A percentile compares a stretch with the other conserved stretches of the same genome.
Evolutionary conservation across 2,329 filamentous ascomycete genomes (phyloP).

Genomic region (Juglanconis oblonga): DNA sequence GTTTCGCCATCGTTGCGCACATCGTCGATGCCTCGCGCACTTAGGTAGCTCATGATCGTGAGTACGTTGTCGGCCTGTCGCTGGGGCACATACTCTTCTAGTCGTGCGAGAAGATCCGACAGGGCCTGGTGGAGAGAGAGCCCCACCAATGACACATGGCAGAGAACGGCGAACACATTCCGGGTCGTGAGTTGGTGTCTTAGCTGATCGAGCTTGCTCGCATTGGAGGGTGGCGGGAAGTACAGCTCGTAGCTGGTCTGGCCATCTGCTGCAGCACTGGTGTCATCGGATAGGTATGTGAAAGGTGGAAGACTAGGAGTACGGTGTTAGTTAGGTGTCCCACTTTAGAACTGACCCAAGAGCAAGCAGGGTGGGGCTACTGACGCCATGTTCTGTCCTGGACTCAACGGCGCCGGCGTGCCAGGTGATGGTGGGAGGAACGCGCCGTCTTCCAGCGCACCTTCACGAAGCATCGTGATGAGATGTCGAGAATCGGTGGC

Average conservation of each 20-base stretch:
- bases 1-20: constrained; percentile 57
- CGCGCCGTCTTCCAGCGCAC: constrained; percentile 47
- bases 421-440: constrained; percentile 42
- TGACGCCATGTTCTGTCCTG: constrained; percentile 6
- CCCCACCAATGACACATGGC: constrained; percentile 63
- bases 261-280: constrained; percentile 44
- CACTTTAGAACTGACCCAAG: too few species aligned
- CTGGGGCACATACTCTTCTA: constrained; percentile 54
- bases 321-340: too few species aligned
- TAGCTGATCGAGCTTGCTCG: constrained; percentile 45
- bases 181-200: constrained; percentile 64
- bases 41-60: constrained; percentile 60
- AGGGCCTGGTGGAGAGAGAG: constrained; percentile 62
- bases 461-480: constrained; percentile 51
- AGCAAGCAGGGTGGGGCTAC: too few species aligned
- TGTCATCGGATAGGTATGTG: constrained; percentile 41
- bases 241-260: constrained; percentile 61
- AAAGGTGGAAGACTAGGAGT: not conserved
- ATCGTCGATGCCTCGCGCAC: constrained; percentile 59
- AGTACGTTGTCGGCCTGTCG: constrained; percentile 54
- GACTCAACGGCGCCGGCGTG: constrained; percentile 36
- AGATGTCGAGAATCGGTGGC: constrained; percentile 54
- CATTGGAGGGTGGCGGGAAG: constrained; percentile 54
- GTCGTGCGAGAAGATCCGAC: constrained; percentile 57
- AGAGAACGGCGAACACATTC: constrained; percentile 66